A percentile compares a stretch with the other conserved stretches of the same genome.
Conservation (phyloP, 805 yeast species). For the Tetrapisispora namnaoensis region DNA sequence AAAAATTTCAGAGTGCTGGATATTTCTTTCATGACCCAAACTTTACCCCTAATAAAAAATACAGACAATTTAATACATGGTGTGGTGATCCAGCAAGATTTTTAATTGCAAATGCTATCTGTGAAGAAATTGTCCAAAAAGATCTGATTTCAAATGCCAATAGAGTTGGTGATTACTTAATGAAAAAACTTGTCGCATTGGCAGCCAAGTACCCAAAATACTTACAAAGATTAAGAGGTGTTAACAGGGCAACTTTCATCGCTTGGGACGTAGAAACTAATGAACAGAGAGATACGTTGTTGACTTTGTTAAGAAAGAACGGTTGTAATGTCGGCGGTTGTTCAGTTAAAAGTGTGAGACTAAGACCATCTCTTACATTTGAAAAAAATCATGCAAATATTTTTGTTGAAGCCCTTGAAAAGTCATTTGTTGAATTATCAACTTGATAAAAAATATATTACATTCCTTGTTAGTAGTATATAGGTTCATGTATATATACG, state of each 20-base stretch:
- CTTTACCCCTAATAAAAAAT: constrained; percentile 50
- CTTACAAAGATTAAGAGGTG: constrained; percentile 48
- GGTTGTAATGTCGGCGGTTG: constrained; percentile 66
- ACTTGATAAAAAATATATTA: not conserved
- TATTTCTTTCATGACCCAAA: constrained; percentile 53
- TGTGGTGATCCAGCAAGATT: constrained; percentile 69
- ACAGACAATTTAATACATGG: constrained; percentile 71
- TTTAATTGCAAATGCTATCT: constrained; percentile 51
- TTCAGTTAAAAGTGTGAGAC: constrained; percentile 47
- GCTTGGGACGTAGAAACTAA: constrained; percentile 49
- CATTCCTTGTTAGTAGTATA: no score
- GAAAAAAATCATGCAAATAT: constrained; percentile 53
- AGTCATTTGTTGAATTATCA: constrained; percentile 22
- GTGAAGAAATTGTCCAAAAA: constrained; percentile 42
- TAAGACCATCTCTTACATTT: constrained; percentile 57
- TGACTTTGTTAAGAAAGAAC: constrained; percentile 36
- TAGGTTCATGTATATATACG: no score
- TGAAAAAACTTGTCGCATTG: constrained; percentile 30
- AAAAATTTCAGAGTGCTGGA: constrained; percentile 67
- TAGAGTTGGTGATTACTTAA: constrained; percentile 47
- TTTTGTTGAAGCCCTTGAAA: constrained; percentile 34
- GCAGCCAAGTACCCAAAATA: constrained; percentile 34
- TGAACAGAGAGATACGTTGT: constrained; percentile 37
- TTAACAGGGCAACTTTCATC: constrained; percentile 52
- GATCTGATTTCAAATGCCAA: constrained; percentile 41